Base-by-base conservation (phyloP, 148 eudicot genomes). In the Mesembryanthemum crystallinum region DNA sequence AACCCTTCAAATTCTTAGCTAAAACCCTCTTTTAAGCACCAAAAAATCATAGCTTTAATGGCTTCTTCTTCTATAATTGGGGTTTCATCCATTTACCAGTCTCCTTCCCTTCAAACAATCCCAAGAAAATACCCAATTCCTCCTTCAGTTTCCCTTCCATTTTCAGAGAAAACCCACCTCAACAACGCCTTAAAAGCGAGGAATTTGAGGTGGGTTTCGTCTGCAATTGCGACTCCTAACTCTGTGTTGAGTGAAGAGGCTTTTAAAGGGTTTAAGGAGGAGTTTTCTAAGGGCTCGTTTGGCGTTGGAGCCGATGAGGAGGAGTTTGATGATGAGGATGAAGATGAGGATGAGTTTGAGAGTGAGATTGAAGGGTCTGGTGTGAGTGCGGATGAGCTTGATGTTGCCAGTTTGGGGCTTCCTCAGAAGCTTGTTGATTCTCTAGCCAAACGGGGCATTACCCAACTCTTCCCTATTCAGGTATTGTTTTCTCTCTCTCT, bases 401-500 rank as follows among this genome's bases (percentile, higher is more conserved):
- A 78, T 20, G 57, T 92, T 78, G 47, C 82, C 3, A 87, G 81
- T 27, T 76, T 95, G 64, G 97, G 96, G 25, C 89, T 95, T 77
- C 96, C 98, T 8, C 75, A 77, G 64, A 87, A 82, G 71, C 92
- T 95, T 70, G 94, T 88, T 21, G 86, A 90, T 23, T 62, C 91
- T 9, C 90, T 95, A 9, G 74, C 76, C 77, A 78, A 57, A 17
- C 88, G 99, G 20, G 94, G 96, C 66, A 95, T 95, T 86, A 86
- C 90, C 30, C 66, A 83, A 20, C 97, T 95, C 59, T 95, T 95
- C 70, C 97, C 98, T 6, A 94, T 94, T 82, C 98, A 94, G 86
- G 98, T 94, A 72, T 27, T 67, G 28, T 6, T 25, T 69, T 60
- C 39, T 65, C 14, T 11, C 30, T 45, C 32, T 64, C 3, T 8